Evolutionary conservation across 2,329 filamentous ascomycete genomes (phyloP).

Genomic region (Aspergillus proliferans): DNA sequence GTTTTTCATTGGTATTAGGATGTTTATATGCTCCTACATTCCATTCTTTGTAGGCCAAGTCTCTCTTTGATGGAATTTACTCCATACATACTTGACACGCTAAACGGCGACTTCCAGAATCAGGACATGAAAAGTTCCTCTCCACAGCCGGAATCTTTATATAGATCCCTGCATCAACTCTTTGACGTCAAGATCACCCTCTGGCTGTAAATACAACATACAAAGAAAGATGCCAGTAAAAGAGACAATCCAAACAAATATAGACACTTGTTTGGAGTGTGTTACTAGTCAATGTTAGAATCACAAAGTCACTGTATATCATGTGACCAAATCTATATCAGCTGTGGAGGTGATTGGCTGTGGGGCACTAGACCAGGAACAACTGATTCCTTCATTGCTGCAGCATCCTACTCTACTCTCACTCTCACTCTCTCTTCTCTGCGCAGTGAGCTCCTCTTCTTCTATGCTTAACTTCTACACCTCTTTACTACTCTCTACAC

Average conservation of each 20-base stretch:
- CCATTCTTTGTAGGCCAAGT: too few relatives aligned
- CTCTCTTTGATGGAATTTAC: too few relatives aligned
- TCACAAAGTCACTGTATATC: constrained; percentile 1
- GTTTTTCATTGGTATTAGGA: background rate
- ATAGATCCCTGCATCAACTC: background rate
- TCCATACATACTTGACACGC: too few relatives aligned
- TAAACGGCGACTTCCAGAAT: background rate
- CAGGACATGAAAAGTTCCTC: too few relatives aligned
- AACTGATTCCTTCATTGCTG: constrained; percentile 4
- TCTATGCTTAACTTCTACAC: constrained; percentile 1
- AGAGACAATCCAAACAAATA: background rate
- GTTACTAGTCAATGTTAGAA: background rate
- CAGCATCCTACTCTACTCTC: background rate
- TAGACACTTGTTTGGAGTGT: too few relatives aligned
- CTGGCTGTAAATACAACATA: background rate
- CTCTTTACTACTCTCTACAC: background rate
- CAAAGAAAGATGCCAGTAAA: background rate
- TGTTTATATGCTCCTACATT: background rate
- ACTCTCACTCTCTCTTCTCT: background rate
- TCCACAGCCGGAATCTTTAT: background rate
- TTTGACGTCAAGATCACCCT: background rate
- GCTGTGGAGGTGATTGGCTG: constrained; percentile 12
- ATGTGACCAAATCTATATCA: background rate
- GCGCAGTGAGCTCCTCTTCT: background rate
- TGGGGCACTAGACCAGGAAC: constrained; percentile 9